These are phyloP conservation scores for Iodosphaeria phyllophila DNA, from an alignment of 2,329 filamentous ascomycete species.

Conservation along the genomic window DNA sequence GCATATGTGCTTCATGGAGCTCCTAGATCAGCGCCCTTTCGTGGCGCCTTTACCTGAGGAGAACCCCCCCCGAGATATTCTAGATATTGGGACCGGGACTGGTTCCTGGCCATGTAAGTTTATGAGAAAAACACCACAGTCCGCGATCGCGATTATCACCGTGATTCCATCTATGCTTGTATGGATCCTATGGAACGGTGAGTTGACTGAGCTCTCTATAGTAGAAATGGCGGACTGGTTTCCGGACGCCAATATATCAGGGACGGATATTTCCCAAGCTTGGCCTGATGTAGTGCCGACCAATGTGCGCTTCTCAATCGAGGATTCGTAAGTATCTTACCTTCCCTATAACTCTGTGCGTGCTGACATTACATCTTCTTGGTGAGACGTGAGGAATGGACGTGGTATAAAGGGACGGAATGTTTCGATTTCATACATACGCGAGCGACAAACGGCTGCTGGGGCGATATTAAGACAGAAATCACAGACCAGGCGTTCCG, in stretches of 20 bases:
- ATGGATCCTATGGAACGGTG: no score
- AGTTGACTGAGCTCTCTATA: no score
- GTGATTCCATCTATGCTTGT: no score
- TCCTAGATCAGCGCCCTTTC: conserved; percentile 18
- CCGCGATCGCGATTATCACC: no score
- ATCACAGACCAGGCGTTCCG: conserved; percentile 32
- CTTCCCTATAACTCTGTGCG: conserved; percentile 10
- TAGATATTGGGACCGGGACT: conserved; percentile 25
- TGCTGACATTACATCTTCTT: conserved; percentile 8
- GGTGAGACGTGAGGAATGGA: conserved; percentile 15
- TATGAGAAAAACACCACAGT: no score
- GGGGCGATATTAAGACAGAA: conserved; percentile 25
- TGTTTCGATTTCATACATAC: conserved; percentile 36
- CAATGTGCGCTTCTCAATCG: conserved; percentile 58
- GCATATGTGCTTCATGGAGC: conserved; percentile 13
- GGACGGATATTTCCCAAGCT: conserved; percentile 49
- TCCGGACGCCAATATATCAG: conserved; percentile 36
- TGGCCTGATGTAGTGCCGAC: conserved; percentile 47
- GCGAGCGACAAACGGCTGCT: conserved; percentile 28
- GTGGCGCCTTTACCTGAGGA: conserved; percentile 21
- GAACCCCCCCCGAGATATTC: conserved; percentile 15
- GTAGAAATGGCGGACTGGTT: conserved; percentile 48
- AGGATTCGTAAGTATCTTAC: conserved; percentile 31
- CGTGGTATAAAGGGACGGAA: conserved; percentile 15
- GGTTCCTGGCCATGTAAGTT: no score